Evolutionary conservation across 1,284 basidiomycete genomes (phyloP), one percentile per base, ranked within the genome.

Genomic region (Ceratobasidium sp.): DNA sequence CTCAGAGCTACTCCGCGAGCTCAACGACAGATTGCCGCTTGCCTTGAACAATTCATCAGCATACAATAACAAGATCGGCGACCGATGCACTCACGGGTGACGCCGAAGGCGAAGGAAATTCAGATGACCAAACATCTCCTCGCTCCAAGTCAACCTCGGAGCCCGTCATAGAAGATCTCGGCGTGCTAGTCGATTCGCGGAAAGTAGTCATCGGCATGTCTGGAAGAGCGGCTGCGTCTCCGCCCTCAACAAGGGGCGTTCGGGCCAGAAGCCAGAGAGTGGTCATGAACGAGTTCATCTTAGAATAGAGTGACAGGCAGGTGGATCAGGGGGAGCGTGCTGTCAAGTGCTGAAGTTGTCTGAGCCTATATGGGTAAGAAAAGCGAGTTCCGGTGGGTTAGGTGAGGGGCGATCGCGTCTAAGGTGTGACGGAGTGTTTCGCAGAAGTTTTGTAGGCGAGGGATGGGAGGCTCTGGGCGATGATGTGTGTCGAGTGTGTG

Each of bases 151-250:
- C 64, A 9, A 69, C 64, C 5, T 66, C 63, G 18, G 64, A 69
- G 35, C 52, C 16, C 21, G 64, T 18, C 38, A 69, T 18, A 55
- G 64, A 59, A 6, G 72, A 35, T 14, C 52, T 35, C 46, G 61
- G 61, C 1, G 72, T 59, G 46, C 21, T 43, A 30, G 54, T 67
- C 26, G 52, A 61, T 21, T 73, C 72, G 18, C 55, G 63, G 72
- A 73, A 73, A n/a, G 63, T 67, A 43, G 64, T 63, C 72, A 73
- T 73, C 8, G 62, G 72, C 47, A 64, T 62, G n/a, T 73, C 72
- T 32, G 64, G 46, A 9, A 55, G 61, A 13, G n/a, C 47, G 4
- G 11, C 38, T 7, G 52, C 63, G 35, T 62, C 41, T 4, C 38
- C n/a, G 7, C 63, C 30, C 47, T 64, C 62, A 11, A 73, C 63